Base-by-base conservation (phyloP, 2,329 filamentous ascomycete genomes). In the Waltergamsia citrina region DNA sequence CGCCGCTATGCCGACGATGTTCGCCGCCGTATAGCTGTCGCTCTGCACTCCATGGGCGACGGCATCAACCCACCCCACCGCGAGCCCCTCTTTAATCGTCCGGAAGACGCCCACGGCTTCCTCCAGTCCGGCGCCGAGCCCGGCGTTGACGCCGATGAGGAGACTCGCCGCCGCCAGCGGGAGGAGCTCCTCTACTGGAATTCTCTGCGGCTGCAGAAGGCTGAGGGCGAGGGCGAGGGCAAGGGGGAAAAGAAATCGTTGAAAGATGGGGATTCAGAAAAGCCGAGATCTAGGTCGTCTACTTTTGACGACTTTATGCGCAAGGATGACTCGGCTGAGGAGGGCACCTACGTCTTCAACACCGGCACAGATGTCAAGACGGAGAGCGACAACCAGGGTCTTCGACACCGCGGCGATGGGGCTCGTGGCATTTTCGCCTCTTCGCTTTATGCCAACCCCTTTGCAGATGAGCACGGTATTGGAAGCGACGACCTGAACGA, bases 121-220 rank as follows among this genome's bases (percentile, higher is more conserved):
- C 49, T 78, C 36, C 57, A 67, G 44, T 74, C 72, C 7, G 56
- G 56, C 14, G 56, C 55, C 33, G 61, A 69, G 21, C 48, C 57
- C 2, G 69, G 62, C 12, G 66, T 79, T 16, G 75, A 78, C 22
- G 75, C 74, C 36, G 76, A 81, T 43, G 74, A 78, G 33, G 76
- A 74, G 42, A 71, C 66, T 16, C 65, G 70, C 34, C 67, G 69
- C 43, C 62, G 72, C 38, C 76, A 81, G 50, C 65, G 75, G 24
- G 75, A 80, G 45, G 76, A 81, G 52, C 50, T 81, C 39, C 60
- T 79, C 53, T 79, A 78, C 45, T 81, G 76, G 76, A 81, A 81
- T 46, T 62, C 68, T 4, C 42, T 74, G 21, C 67, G 59, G 33
- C 50, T 74, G 33, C 59, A 68, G 48, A 69, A 69, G 49, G 57